Evolutionary conservation across 495 filamentous ascomycete species (phyloP).

Genomic region (Aspergillus cavernicola): DNA sequence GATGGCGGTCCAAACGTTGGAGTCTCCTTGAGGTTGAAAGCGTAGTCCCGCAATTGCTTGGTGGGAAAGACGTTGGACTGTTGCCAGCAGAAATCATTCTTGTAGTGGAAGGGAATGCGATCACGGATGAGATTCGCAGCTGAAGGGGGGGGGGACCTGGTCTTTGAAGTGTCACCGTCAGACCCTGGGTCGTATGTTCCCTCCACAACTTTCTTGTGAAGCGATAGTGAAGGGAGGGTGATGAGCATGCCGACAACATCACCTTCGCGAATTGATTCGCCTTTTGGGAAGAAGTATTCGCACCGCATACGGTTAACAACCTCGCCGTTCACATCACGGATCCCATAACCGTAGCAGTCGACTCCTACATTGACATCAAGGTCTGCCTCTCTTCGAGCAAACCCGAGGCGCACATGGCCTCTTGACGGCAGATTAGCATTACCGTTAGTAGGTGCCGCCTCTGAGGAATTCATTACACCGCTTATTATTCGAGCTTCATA

Average conservation of each 20-base stretch:
- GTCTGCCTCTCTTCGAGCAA: constrained; percentile 83
- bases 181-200: constrained; percentile 82
- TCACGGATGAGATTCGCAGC: constrained; percentile 85
- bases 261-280: constrained; percentile 69
- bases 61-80: constrained; percentile 85
- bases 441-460: constrained; percentile 22
- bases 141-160: constrained; percentile 16
- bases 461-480: constrained; percentile 46
- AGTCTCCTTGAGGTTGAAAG: constrained; percentile 46
- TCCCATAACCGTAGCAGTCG: constrained; percentile 93
- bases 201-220: constrained; percentile 85
- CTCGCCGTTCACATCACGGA: constrained; percentile 84
- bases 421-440: constrained; percentile 36
- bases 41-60: constrained; percentile 80
- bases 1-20: constrained; percentile 51
- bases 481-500: constrained; percentile 88
- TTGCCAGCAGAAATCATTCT: constrained; percentile 90
- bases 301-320: constrained; percentile 92
- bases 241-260: constrained; percentile 96
- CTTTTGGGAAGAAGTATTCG: constrained; percentile 75
- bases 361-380: constrained; percentile 92
- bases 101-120: constrained; percentile 89
- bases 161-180: constrained; percentile 41
- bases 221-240: constrained; percentile 73
- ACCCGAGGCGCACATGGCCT: constrained; percentile 87